These are phyloP conservation scores for Neurospora intermedia DNA, from an alignment of 495 filamentous ascomycete genomes.

Conservation along the genomic window DNA sequence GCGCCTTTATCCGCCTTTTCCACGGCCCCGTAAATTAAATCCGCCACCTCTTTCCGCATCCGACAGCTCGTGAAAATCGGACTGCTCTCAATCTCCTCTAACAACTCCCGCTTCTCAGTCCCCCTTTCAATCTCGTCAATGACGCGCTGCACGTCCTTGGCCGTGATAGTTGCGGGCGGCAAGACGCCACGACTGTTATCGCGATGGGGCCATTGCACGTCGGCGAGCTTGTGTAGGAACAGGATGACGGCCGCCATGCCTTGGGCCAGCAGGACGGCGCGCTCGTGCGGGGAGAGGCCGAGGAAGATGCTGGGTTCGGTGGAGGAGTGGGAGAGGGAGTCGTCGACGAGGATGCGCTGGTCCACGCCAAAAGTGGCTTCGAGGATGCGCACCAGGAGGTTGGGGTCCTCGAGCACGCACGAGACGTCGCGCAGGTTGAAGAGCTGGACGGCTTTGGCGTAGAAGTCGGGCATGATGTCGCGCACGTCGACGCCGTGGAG, in stretches of 20 bases:
- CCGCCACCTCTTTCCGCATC: conserved; percentile 10
- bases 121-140: conserved; percentile 8
- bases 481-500: conserved; percentile 16
- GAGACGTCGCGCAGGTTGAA: conserved; percentile 20
- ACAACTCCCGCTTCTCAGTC: conserved; percentile 5
- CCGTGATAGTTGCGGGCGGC: not conserved
- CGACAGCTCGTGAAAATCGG: conserved; percentile 15
- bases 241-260: conserved; percentile 12
- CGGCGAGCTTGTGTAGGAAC: conserved; percentile 20
- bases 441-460: conserved; percentile 15
- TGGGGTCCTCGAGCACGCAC: conserved; percentile 3
- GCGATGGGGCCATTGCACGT: conserved; percentile 17
- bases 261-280: conserved; percentile 18
- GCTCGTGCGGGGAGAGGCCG: conserved; percentile 19
- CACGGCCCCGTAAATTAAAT: conserved; percentile 14
- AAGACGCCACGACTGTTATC: not conserved
- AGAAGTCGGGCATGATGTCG: conserved; percentile 24
- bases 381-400: conserved; percentile 11
- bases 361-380: conserved; percentile 9
- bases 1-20: conserved; percentile 6
- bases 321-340: conserved; percentile 9
- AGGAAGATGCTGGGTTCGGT: conserved; percentile 13
- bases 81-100: conserved; percentile 16
- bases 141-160: conserved; percentile 3
- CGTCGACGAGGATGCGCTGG: conserved; percentile 10